Base-by-base conservation (phyloP, 2,329 filamentous ascomycete species). In the Pyrenophora teres region DNA sequence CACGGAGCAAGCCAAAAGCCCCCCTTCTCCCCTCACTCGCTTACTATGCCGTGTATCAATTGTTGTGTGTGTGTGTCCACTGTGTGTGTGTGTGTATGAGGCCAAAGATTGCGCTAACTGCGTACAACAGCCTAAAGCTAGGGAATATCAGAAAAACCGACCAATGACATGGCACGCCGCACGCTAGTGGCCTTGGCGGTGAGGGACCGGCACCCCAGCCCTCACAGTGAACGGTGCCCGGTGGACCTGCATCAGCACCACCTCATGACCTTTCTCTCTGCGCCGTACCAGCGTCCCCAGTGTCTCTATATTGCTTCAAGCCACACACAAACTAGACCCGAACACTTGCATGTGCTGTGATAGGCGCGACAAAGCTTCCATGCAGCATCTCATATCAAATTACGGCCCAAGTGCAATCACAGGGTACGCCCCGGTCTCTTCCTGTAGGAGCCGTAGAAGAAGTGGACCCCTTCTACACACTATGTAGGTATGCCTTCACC, bases 201-300 rank as follows among this genome's bases (percentile, higher is more conserved):
- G 55, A 59, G 55, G 56, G 52, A 55, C 58, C 46, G 61, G 42
- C 53, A 46, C 47, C 40, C 46, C 57, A 42, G 49, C 41, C 50
- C 62, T 67, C 56, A 62, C 56, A 62, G 54, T 62, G 42, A 59
- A 54, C 56, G 50, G 53, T 52, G 46, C 50, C 50, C 51, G 50
- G 42, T 63, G 67, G 65, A 68, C 67, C 67, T 71, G 69, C 69
- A 72, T 64, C 51, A 59, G 52, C 52, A 52, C 52, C 43, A 54
- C 57, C 62, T 63, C 53, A 52, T 63, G 57, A 59, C 51, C 53
- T 59, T 50, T 54, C 56, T 40, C 55, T 50, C 52, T 54, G 50
- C 51, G 45, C 54, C 52, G 52, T 36, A 50, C 45, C 49, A 60
- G 47, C 54, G 53, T 62, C 49, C 44, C 44, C 58, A 66, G 50